These are phyloP conservation scores for Emericellopsis cladophorae DNA, from an alignment of 2,329 filamentous ascomycete species.

Conservation along the genomic window DNA sequence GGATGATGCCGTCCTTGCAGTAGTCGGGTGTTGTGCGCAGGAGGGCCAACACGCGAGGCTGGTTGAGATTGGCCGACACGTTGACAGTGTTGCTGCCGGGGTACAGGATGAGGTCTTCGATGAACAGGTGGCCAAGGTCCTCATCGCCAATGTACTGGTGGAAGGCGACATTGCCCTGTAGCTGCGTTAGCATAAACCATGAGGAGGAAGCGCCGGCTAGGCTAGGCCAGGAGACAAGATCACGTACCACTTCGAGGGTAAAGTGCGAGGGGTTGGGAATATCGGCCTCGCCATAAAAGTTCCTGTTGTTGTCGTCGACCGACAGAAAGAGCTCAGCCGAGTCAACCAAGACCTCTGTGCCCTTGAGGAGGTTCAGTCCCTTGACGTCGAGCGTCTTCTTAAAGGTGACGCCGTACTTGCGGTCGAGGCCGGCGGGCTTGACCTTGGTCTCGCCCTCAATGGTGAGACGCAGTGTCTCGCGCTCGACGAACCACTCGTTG, in stretches of 20 bases:
- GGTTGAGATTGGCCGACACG: slow-evolving; percentile 40
- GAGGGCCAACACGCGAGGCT: slow-evolving; percentile 29
- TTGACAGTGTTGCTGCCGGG: slow-evolving; percentile 46
- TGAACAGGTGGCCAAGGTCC: slow-evolving; percentile 40
- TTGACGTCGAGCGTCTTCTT: slow-evolving; percentile 40
- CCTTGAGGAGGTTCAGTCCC: slow-evolving; percentile 41
- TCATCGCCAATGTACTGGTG: slow-evolving; percentile 39
- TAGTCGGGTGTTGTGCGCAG: slow-evolving; percentile 25
- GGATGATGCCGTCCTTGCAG: slow-evolving; percentile 41
- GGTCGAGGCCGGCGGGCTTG: slow-evolving; percentile 33
- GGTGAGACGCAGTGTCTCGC: slow-evolving; percentile 34
- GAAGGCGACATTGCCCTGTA: slow-evolving; percentile 50
- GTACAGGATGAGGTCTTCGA: slow-evolving; percentile 43
- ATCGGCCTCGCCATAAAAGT: slow-evolving; percentile 45
- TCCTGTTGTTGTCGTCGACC: slow-evolving; percentile 31
- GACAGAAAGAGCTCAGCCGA: slow-evolving; percentile 24
- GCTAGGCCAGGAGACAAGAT: background rate
- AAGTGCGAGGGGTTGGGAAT: slow-evolving; percentile 54
- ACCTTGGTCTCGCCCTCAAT: slow-evolving; percentile 39
- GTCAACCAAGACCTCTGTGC: slow-evolving; percentile 37
- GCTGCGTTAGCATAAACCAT: background rate
- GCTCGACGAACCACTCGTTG: slow-evolving; percentile 40
- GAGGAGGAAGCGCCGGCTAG: too few relatives aligned
- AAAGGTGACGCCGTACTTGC: slow-evolving; percentile 37
- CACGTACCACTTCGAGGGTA: slow-evolving; percentile 49